These are phyloP conservation scores for Conringia planisiliqua DNA, from an alignment of 345 rosid species.

Conservation along the genomic window DNA sequence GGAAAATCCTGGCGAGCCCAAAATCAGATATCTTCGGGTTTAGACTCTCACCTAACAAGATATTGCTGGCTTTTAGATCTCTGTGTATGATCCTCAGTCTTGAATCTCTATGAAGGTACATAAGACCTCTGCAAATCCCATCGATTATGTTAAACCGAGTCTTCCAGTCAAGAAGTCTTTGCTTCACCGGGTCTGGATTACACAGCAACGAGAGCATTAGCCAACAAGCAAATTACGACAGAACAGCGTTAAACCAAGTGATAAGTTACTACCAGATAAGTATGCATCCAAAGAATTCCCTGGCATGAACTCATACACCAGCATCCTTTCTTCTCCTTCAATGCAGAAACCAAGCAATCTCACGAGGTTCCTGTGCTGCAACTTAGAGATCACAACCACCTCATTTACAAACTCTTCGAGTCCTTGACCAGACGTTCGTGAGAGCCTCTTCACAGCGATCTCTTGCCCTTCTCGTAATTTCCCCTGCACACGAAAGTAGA, in stretches of 20 bases:
- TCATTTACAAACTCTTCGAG: slow-evolving; percentile 51
- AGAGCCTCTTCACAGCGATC: slow-evolving; percentile 59
- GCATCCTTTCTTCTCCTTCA: slow-evolving; percentile 49
- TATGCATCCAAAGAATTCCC: slow-evolving; percentile 33
- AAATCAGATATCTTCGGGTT: slow-evolving; percentile 51
- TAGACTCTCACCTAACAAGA: slow-evolving; percentile 47
- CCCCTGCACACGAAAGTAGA: slow-evolving; percentile 37
- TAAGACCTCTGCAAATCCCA: slow-evolving; percentile 49
- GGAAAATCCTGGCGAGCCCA: slow-evolving; percentile 45
- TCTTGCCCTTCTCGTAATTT: slow-evolving; percentile 35
- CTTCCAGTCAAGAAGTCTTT: slow-evolving; percentile 39
- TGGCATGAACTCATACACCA: slow-evolving; percentile 53
- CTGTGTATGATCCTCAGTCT: slow-evolving; percentile 48
- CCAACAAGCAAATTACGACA: neutral
- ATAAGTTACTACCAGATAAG: slow-evolving; percentile 32
- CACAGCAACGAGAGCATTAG: neutral
- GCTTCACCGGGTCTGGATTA: slow-evolving; percentile 28
- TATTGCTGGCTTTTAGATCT: slow-evolving; percentile 48
- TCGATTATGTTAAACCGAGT: slow-evolving; percentile 39
- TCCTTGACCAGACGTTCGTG: slow-evolving; percentile 54
- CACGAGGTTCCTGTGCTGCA: slow-evolving; percentile 63
- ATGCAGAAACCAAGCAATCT: slow-evolving; percentile 53
- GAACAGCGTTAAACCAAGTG: neutral
- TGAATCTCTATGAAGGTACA: slow-evolving; percentile 53
- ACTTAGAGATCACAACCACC: slow-evolving; percentile 48